Conservation (phyloP, 1,139 yeast genomes). For the Arxiozyma heterogenica region DNA sequence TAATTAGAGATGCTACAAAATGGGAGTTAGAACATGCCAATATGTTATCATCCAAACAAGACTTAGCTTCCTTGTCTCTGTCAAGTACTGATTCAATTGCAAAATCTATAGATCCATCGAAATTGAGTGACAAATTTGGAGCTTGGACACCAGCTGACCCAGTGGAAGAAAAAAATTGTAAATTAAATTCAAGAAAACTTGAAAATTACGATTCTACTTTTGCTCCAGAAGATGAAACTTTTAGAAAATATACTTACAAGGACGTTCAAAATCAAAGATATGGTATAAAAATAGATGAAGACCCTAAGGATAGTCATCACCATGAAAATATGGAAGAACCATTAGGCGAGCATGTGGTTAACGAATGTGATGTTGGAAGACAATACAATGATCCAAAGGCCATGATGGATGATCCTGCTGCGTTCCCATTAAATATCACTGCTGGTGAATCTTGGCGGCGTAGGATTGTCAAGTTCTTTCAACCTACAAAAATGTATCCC, state of each 20-base stretch:
- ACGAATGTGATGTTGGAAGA: conserved; percentile 22
- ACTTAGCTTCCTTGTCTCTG: background rate
- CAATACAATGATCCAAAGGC: conserved; percentile 21
- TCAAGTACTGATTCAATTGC: conserved; percentile 1
- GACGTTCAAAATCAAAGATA: conserved; percentile 12
- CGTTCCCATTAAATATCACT: conserved; percentile 20
- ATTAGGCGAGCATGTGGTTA: conserved; percentile 6
- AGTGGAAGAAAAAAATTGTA: background rate
- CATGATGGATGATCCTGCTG: conserved; percentile 12
- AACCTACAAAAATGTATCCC: conserved; percentile 31
- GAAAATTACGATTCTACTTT: conserved; percentile 11
- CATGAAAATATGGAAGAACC: background rate
- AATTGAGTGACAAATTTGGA: background rate
- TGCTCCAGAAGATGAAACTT: conserved; percentile 22
- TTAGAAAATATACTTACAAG: conserved; percentile 19
- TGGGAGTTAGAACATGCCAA: conserved; percentile 32
- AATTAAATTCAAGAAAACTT: background rate
- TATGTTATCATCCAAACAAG: conserved; percentile 13
- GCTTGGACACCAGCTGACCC: background rate
- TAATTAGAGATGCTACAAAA: conserved; percentile 28
- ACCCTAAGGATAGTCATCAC: background rate
- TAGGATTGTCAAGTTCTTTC: conserved; percentile 30
- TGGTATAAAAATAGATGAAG: conserved; percentile 6
- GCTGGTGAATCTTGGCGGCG: conserved; percentile 9
- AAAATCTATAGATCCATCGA: background rate